Base-by-base conservation (phyloP, 2,329 filamentous ascomycete genomes). In the Aaosphaeria arxii region DNA sequence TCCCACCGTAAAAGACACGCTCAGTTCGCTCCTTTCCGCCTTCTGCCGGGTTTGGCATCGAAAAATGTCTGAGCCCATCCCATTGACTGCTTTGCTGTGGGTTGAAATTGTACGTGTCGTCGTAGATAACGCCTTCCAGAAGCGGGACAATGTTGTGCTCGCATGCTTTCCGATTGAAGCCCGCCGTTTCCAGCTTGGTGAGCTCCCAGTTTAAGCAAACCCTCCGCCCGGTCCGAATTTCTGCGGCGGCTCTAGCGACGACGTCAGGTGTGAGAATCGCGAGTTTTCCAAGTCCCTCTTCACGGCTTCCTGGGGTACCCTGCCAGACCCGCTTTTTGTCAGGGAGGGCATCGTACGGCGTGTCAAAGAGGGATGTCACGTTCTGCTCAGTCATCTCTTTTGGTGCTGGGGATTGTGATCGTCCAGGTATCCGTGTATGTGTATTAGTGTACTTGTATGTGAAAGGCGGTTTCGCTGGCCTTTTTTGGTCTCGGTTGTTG, bases 51-150 rank as follows among this genome's bases (percentile, higher is more conserved):
- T 47, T 46, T 0, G 52, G 43, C 36, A 61, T 53, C 9, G 55
- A 56, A 39, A 58, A 57, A 11, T 60, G 57, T 9, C 57, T 45
- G 7, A 60, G 42, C 1, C 55, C 55, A 35, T 84, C 81, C 56
- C 56, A 58, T 42, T 59, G 57, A 35, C 53, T 57, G 30, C 57
- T 59, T 30, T 54, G 51, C 44, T 61, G 58, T n/a, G 58, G 54
- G 42, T 61, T 61, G 13, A 47, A 53, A 40, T 9, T 11, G 24
- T 13, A 13, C 9, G 7, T 28, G 24, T 40, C 39, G 24, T 40
- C 39, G 39, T 40, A 40, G 9, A 36, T 36, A n/a, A 36, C n/a
- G 33, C 33, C 33, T 36, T 36, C 33, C 9, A 36, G 9, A 36
- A 36, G 33, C 9, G 33, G 33, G n/a, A 36, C 33, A n/a, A 36